A percentile compares a stretch with the other conserved stretches of the same genome.
phyloP scores from a whole-genome alignment of 352 stramenopile genomes.

The Phytopythium oedochilum region DNA sequence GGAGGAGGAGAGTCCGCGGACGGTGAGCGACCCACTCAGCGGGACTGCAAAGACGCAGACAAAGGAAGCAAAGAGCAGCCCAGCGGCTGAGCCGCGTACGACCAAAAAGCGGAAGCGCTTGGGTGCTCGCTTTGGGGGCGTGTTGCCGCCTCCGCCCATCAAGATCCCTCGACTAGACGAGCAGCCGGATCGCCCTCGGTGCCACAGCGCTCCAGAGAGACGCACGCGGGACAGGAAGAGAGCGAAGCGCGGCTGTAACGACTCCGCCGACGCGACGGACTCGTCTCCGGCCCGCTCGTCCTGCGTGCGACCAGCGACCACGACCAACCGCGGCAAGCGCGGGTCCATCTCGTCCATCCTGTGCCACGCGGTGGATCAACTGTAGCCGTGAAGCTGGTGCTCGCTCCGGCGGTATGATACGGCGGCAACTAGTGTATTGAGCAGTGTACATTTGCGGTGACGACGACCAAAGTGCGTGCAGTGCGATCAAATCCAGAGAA shows the following conservation, averaged over 20 bases:
- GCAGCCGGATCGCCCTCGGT: constrained; percentile 23
- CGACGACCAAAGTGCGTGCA: not conserved
- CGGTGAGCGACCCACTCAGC: not conserved
- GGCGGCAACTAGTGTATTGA: not conserved
- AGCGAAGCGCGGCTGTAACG: constrained; percentile 9
- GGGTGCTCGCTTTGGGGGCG: constrained; percentile 8
- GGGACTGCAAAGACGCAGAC: not conserved
- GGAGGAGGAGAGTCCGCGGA: constrained; percentile 8
- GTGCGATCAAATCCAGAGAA: not conserved
- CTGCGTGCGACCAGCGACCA: constrained; percentile 43
- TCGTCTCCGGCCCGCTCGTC: not conserved
- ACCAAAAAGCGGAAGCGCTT: constrained; percentile 30
- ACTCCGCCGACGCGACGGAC: constrained; percentile 1
- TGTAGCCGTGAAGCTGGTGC: not conserved
- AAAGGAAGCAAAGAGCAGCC: not conserved
- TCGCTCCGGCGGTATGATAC: not conserved
- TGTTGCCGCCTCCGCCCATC: constrained; percentile 44
- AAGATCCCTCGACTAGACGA: constrained; percentile 57
- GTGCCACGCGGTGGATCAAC: constrained; percentile 30
- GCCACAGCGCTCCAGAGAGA: constrained; percentile 41
- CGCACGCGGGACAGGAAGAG: constrained; percentile 10
- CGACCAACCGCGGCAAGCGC: constrained; percentile 45
- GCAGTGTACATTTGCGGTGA: not conserved
- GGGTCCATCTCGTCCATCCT: constrained; percentile 75
- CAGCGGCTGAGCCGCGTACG: not conserved